Base-by-base conservation (phyloP, 768 basidiomycete genomes). In the Termitomyces sp. region DNA sequence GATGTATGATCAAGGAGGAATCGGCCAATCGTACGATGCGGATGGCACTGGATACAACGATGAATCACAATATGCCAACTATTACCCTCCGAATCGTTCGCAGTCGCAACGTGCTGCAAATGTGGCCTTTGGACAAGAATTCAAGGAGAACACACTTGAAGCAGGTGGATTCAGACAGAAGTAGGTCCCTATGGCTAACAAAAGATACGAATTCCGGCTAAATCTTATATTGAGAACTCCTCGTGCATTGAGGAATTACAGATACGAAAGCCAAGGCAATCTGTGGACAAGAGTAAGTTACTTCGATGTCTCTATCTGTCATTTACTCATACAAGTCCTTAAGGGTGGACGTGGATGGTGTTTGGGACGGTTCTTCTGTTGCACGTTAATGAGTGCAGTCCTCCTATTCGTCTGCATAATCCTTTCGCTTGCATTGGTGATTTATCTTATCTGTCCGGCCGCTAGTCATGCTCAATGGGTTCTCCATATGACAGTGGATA, bases 311-410 rank as follows among this genome's bases (percentile, higher is more conserved):
- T 43, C 64, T 58, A 15, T 38, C 43, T 46, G 58, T 59, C 12
- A 40, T 12, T 31, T 49, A 49, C 7, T 50, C 42, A 38, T 47
- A 29, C 5, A 17, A 40, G 32, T 51, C 48, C 34, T 8, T n/a
- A 64, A 89, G 87, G 89, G 90, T 15, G 76, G 85, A 57, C 76
- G 87, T 60, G 80, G 76, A 34, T 71, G 84, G 20, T 88, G 86
- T 70, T 71, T 85, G 43, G 85, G 87, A 56, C 74, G 92, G 65
- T 88, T 93, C 72, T 88, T 83, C 71, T 91, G 86, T 67, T 94
- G 92, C 73, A 86, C 87, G 12, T 53, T 93, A 25, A 79, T 93
- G 81, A 83, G 84, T 15, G 67, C 76, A 11, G 58, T 91, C 42
- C 84, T 94, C 70, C 68, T 94, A 36, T 65, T 92, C 54, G 70